Percentiles rank a stretch among this genome's conserved stretches.
These are phyloP conservation scores for Colletotrichum endophyticum DNA, from an alignment of 2,329 filamentous ascomycete genomes.

Conservation along the genomic window DNA sequence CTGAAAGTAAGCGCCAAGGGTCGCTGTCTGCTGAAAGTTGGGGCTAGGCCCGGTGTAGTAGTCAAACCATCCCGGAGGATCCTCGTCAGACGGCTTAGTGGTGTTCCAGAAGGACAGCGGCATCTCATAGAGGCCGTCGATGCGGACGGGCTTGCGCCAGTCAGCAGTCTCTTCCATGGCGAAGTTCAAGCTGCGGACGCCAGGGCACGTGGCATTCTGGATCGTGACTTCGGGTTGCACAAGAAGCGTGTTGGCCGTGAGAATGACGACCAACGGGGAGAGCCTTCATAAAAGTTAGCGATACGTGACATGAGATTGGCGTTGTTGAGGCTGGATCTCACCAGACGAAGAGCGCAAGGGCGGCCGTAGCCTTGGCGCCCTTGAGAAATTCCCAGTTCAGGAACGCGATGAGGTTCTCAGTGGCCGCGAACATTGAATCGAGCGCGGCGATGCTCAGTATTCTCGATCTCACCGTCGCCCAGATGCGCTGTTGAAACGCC, in stretches of 20 bases:
- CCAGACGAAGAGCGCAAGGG: slow-evolving; percentile 39
- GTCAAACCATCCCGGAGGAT: slow-evolving; percentile 32
- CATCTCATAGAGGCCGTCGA: slow-evolving; percentile 30
- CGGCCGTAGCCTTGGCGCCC: slow-evolving; percentile 34
- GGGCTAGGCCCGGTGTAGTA: slow-evolving; percentile 33
- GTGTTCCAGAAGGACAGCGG: slow-evolving; percentile 37
- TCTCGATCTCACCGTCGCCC: slow-evolving; percentile 23
- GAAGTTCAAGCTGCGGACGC: slow-evolving; percentile 37
- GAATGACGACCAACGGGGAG: slow-evolving; percentile 41
- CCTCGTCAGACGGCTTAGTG: slow-evolving; percentile 26
- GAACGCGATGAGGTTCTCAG: slow-evolving; percentile 33
- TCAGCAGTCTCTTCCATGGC: slow-evolving; percentile 35
- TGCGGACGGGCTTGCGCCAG: slow-evolving; percentile 34
- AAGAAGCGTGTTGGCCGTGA: slow-evolving; percentile 40
- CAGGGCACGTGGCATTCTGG: slow-evolving; percentile 32
- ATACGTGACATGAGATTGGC: not conserved
- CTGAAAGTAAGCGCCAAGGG: slow-evolving; percentile 29
- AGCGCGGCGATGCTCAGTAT: slow-evolving; percentile 22
- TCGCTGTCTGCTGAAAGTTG: slow-evolving; percentile 30
- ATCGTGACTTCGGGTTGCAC: slow-evolving; percentile 30
- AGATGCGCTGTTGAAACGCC: slow-evolving; percentile 25
- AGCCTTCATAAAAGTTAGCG: not conserved
- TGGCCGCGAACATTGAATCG: slow-evolving; percentile 36
- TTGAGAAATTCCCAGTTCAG: slow-evolving; percentile 32
- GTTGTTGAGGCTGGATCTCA: not conserved